phyloP scores from a whole-genome alignment of 257 asterid species.

The Scutellaria baicalensis region DNA sequence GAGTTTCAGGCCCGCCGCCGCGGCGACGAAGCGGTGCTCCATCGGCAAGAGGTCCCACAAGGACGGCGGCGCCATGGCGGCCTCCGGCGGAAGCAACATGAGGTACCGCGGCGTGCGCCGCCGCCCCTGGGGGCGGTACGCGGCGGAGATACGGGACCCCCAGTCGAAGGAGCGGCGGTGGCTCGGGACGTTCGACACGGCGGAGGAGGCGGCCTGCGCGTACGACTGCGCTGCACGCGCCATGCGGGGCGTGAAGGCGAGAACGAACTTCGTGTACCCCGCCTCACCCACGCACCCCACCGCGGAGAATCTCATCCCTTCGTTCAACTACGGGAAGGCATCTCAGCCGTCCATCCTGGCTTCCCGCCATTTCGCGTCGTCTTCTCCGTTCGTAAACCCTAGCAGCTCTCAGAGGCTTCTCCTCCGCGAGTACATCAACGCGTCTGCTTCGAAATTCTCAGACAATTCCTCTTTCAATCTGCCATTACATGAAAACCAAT shows the following conservation, averaged over 20 bases:
- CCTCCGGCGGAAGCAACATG: conserved; percentile 22
- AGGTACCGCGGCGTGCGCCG: conserved; percentile 91
- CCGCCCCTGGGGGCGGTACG: conserved; percentile 97
- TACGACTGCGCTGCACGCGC: conserved; percentile 93
- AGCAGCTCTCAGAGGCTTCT: conserved; percentile 34
- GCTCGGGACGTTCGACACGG: conserved; percentile 93
- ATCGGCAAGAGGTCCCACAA: conserved; percentile 42
- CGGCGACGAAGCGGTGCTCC: conserved; percentile 35
- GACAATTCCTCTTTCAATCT: not conserved
- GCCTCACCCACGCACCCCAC: conserved; percentile 18
- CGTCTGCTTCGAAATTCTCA: conserved; percentile 1
- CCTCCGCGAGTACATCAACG: conserved; percentile 33
- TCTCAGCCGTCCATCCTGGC: conserved; percentile 27
- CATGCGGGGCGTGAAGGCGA: conserved; percentile 83
- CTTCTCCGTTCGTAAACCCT: conserved; percentile 24
- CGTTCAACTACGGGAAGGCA: conserved; percentile 25
- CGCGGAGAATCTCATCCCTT: conserved; percentile 24
- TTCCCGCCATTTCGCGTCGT: conserved; percentile 14
- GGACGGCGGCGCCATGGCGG: conserved; percentile 18
- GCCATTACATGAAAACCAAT: conserved; percentile 3
- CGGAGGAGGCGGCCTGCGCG: conserved; percentile 95
- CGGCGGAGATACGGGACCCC: conserved; percentile 93
- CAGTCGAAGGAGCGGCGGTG: conserved; percentile 80
- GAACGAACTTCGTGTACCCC: conserved; percentile 83
- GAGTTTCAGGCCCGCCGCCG: conserved; percentile 11